These are phyloP conservation scores for Morella rubra DNA, from an alignment of 306 rosid species.

Conservation along the genomic window DNA sequence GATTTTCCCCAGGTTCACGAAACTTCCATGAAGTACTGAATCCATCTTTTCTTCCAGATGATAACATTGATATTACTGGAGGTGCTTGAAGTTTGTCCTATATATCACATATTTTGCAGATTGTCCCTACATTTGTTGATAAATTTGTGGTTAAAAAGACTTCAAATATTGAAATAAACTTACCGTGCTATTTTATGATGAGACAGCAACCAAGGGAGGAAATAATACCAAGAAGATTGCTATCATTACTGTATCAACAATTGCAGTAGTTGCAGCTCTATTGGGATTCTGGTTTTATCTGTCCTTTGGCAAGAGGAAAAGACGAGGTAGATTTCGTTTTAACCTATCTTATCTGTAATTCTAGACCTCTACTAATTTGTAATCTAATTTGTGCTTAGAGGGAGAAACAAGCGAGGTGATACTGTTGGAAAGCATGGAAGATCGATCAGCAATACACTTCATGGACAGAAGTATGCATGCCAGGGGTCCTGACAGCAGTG, in stretches of 20 bases:
- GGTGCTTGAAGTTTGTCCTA: too few species aligned
- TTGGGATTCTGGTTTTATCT: constrained; percentile 14
- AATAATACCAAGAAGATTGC: background rate
- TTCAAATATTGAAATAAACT: background rate
- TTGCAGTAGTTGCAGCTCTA: constrained; percentile 18
- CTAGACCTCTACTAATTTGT: background rate
- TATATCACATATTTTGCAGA: too few species aligned
- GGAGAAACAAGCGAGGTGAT: constrained; percentile 21
- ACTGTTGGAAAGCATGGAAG: constrained; percentile 10
- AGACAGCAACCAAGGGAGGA: constrained; percentile 6
- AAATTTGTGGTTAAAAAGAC: background rate
- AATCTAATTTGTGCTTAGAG: constrained; percentile 8
- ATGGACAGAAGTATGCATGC: constrained; percentile 15
- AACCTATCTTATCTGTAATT: background rate
- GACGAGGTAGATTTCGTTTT: background rate
- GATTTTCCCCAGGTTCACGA: too few species aligned
- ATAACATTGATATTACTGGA: too few species aligned
- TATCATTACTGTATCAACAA: constrained; percentile 5
- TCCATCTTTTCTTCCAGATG: background rate
- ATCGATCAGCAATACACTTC: background rate
- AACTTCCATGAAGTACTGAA: too few species aligned
- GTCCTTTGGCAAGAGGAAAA: constrained; percentile 9
- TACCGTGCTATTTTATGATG: background rate
- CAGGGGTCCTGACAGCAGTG: constrained; percentile 29
- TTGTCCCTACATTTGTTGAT: background rate